These are phyloP conservation scores for Exophiala mesophila DNA, from an alignment of 2,329 filamentous ascomycete genomes.

Conservation along the genomic window DNA sequence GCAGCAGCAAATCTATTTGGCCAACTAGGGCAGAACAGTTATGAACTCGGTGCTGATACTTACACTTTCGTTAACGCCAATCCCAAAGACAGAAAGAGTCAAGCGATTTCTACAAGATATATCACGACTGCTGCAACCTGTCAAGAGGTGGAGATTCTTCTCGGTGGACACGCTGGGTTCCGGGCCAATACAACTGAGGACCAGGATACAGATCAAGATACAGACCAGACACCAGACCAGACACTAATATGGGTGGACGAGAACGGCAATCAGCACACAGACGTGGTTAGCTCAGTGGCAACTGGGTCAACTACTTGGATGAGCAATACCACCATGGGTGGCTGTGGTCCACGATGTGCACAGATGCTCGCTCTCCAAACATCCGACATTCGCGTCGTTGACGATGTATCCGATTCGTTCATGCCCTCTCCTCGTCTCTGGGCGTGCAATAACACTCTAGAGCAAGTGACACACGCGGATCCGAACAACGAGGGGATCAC, in stretches of 20 bases:
- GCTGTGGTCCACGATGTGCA: constrained; percentile 15
- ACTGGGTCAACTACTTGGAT: constrained; percentile 11
- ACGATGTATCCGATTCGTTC: not conserved
- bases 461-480: constrained; percentile 6
- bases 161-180: constrained; percentile 12
- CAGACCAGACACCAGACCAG: not conserved
- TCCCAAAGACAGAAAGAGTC: not conserved
- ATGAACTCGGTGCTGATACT: constrained; percentile 29
- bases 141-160: constrained; percentile 8
- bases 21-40: constrained; percentile 17
- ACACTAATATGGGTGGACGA: constrained; percentile 6
- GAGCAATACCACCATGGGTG: constrained; percentile 4
- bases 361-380: constrained; percentile 14
- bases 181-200: no score
- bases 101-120: constrained; percentile 1
- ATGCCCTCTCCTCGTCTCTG: constrained; percentile 9
- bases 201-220: constrained; percentile 4
- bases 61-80: constrained; percentile 25
- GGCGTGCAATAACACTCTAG: constrained; percentile 17
- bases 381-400: constrained; percentile 7
- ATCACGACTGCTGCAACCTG: constrained; percentile 13
- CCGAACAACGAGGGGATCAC: constrained; percentile 1
- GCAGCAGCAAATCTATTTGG: constrained; percentile 18
- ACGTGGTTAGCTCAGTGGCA: constrained; percentile 2
- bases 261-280: not conserved